Evolutionary conservation across 768 basidiomycete genomes (phyloP), one percentile per base, ranked within the genome.

Genomic region (Suillus lakei): DNA sequence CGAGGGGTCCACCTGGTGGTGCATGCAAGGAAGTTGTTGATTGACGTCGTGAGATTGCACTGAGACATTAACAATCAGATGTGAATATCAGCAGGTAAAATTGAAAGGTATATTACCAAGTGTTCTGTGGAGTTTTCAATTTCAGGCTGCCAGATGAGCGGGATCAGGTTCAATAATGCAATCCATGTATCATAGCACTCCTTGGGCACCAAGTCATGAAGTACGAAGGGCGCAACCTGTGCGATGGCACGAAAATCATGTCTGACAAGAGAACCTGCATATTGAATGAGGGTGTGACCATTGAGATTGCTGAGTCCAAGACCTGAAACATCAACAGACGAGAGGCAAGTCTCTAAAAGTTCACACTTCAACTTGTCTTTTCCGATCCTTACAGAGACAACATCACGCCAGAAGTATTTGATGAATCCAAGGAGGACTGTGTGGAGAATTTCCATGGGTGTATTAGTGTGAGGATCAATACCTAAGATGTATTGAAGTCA

Each of bases 91-190:
- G 38, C 63, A 39, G 28, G 9, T 50, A 34, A 30, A 55, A 60
- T 21, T 16, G n/a, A 46, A 13, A 53, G 54, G 69, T 74, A 21
- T n/a, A n/a, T n/a, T 68, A 82, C 80, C n/a, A 79, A 18, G 66
- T 83, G 76, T 6, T 28, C 41, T 41, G 79, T 68, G 3, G 82
- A 60, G 44, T 82, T 64, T 0, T 64, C 21, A 30, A 84, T 84
- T 4, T 66, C 43, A 0, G 83, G 80, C 63, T 82, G 80, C 77
- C 78, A 85, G 0, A 83, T 66, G 0, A 84, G 69, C 0, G 79
- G 74, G 0, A 79, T 67, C 4, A 84, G 67, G 5, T 62, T 71
- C 1, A 72, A 75, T 2, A 84, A 64, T 0, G 79, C 62, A 0
- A 75, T 28, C 83, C 82, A 83, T 0, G 77, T 65, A 10, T 70